phyloP scores from a whole-genome alignment of 2,329 filamentous ascomycete genomes.

The Daldinia eschscholtzii region DNA sequence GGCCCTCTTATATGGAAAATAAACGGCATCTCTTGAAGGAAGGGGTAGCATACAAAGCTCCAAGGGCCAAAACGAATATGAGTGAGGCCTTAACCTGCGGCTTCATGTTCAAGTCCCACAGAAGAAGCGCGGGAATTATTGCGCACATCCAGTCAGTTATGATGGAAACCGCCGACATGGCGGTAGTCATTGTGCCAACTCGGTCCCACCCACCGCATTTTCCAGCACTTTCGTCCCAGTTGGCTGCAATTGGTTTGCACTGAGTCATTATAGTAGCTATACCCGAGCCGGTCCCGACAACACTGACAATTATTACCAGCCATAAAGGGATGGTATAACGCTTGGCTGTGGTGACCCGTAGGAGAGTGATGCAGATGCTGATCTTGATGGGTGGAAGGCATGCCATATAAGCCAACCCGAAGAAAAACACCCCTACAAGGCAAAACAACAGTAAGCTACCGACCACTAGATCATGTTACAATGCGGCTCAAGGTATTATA shows the following conservation, averaged over 20 bases:
- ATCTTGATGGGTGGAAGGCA: slow-evolving; percentile 40
- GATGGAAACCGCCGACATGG: slow-evolving; percentile 33
- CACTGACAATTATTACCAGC: slow-evolving; percentile 34
- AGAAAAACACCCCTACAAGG: slow-evolving; percentile 34
- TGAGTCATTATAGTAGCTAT: slow-evolving; percentile 25
- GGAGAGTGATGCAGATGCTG: slow-evolving; percentile 41
- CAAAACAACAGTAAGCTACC: slow-evolving; percentile 1
- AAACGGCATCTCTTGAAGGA: background rate
- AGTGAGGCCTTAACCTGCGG: slow-evolving; percentile 32
- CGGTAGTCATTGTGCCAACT: slow-evolving; percentile 13
- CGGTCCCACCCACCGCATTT: slow-evolving; percentile 3
- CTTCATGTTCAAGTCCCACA: slow-evolving; percentile 43
- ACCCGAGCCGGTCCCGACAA: slow-evolving; percentile 22
- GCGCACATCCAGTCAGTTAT: slow-evolving; percentile 39
- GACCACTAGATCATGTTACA: background rate
- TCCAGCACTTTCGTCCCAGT: slow-evolving; percentile 25
- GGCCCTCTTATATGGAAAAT: background rate
- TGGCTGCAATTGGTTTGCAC: slow-evolving; percentile 37
- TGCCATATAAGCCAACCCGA: slow-evolving; percentile 28
- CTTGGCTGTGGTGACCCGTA: slow-evolving; percentile 38
- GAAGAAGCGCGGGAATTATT: slow-evolving; percentile 26
- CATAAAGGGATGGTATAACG: slow-evolving; percentile 40
- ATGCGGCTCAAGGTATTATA: background rate
- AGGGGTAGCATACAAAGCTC: slow-evolving; percentile 27
- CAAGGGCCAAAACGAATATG: slow-evolving; percentile 36